Base-by-base conservation (phyloP, 2,329 filamentous ascomycete species). In the Diaporthe sp. region DNA sequence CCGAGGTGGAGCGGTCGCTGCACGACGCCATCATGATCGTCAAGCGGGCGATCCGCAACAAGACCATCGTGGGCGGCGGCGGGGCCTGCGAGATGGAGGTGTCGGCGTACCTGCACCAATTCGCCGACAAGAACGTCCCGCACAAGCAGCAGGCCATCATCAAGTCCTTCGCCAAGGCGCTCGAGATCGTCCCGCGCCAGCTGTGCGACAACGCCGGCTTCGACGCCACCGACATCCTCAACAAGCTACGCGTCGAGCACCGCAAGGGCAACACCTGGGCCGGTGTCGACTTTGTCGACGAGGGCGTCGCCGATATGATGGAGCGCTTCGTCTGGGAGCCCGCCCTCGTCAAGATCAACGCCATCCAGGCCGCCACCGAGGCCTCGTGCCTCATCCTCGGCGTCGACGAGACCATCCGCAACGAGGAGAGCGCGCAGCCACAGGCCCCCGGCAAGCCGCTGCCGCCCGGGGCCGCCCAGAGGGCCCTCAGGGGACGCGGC, bases 11-110 rank as follows among this genome's bases (percentile, higher is more conserved):
- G 88, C 94, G 97, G 77, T 98, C 95, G 82, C 90, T 99, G 78
- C 97, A 99, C 88, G 97, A 99, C 81, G 97, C 97, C 79, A 98
- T 99, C 85, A 99, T 99, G 97, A 98, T 99, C 81, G 97, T 99
- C 82, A 98, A 98, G 91, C 95, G 97, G 76, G 95, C 97, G 37
- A 95, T 98, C 85, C 95, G 94, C 87, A 97, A 98, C 88, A 93
- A 93, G 81, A 94, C 91, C 82, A 98, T 99, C 78, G 97, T 99
- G 35, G 97, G 96, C 59, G 97, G 97, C 80, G 97, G 97, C 79
- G 97, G 97, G 82, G 96, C 97, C 25, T 92, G 90, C 80, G 97
- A 99, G 88, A 98, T 99, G 96, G 97, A 98, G 84, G 85, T 98
- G 70, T 98, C 96, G 9, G 94, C 95, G 51, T 97, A 98, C 86